Evolutionary conservation across 208 protist genomes (phyloP).

Genomic region (Wallacemonas sp.): DNA sequence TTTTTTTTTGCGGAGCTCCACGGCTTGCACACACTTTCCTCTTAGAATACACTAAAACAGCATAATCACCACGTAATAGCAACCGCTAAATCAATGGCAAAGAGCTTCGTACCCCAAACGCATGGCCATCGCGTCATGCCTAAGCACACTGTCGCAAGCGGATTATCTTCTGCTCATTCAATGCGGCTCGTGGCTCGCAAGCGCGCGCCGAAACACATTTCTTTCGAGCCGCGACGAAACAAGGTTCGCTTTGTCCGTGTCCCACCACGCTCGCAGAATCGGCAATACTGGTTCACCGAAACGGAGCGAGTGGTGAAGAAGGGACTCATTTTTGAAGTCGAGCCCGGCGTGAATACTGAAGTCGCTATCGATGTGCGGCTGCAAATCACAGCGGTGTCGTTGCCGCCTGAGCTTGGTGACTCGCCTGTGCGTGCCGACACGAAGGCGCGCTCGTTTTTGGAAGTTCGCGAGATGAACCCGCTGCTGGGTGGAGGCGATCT

Average conservation of each 20-base stretch:
- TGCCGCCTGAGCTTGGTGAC: neutral
- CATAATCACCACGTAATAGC: no score
- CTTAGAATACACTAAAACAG: slow-evolving; percentile 6
- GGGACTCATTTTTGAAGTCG: slow-evolving; percentile 70
- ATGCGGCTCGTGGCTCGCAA: neutral
- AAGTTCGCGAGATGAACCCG: slow-evolving; percentile 13
- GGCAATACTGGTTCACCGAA: slow-evolving; percentile 83
- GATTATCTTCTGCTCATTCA: neutral
- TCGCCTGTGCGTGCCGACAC: neutral
- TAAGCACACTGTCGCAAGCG: neutral
- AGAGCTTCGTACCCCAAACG: neutral
- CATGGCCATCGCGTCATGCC: neutral
- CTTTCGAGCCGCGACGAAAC: slow-evolving; percentile 65
- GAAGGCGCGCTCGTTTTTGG: slow-evolving; percentile 10
- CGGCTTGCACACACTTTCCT: no score
- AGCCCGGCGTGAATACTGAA: slow-evolving; percentile 61
- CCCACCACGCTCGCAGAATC: slow-evolving; percentile 72
- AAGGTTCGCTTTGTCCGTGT: slow-evolving; percentile 71
- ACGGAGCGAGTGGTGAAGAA: slow-evolving; percentile 69
- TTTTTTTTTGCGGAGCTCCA: no score
- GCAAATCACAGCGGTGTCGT: slow-evolving; percentile 54
- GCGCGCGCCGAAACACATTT: slow-evolving; percentile 43
- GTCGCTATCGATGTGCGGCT: slow-evolving; percentile 68
- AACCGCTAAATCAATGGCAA: no score
- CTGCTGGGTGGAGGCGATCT: neutral